A percentile compares a stretch with the other conserved stretches of the same genome.
These are phyloP conservation scores for Daldinia childiae DNA, from an alignment of 495 filamentous ascomycete genomes.

Conservation along the genomic window DNA sequence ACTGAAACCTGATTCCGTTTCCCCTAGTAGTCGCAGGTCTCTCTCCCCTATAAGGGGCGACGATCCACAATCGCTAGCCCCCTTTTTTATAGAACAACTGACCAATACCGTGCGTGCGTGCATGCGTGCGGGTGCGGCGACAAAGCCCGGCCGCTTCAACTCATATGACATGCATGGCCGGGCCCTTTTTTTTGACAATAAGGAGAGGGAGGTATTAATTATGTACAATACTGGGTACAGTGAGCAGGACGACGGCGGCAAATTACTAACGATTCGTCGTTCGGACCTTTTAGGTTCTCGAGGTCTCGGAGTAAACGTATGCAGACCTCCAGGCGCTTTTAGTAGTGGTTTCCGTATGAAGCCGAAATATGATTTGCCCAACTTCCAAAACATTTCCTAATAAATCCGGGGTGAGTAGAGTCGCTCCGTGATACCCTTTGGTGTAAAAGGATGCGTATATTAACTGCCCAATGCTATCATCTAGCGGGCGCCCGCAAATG, in stretches of 20 bases:
- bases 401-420: conserved; percentile 28
- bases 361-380: conserved; percentile 16
- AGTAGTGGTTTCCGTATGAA: conserved; percentile 16
- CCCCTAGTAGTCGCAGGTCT: neutral
- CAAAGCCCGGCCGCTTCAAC: neutral
- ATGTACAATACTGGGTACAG: conserved; percentile 43
- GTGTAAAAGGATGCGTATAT: neutral
- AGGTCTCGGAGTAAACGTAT: conserved; percentile 6
- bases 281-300: conserved; percentile 8
- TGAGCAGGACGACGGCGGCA: conserved; percentile 21
- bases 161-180: neutral
- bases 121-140: neutral
- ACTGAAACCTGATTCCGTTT: neutral
- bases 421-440: conserved; percentile 8
- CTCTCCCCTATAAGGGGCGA: neutral
- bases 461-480: conserved; percentile 8
- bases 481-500: conserved; percentile 40
- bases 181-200: conserved; percentile 4
- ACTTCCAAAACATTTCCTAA: conserved; percentile 20
- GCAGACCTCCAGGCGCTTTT: conserved; percentile 19
- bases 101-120: neutral
- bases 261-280: conserved; percentile 31
- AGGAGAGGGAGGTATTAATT: conserved; percentile 36
- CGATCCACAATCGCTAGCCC: neutral
- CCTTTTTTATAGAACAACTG: neutral